Evolutionary conservation across 2,329 filamentous ascomycete genomes (phyloP), one percentile per base, ranked within the genome.

Genomic region (Botryotinia calthae): DNA sequence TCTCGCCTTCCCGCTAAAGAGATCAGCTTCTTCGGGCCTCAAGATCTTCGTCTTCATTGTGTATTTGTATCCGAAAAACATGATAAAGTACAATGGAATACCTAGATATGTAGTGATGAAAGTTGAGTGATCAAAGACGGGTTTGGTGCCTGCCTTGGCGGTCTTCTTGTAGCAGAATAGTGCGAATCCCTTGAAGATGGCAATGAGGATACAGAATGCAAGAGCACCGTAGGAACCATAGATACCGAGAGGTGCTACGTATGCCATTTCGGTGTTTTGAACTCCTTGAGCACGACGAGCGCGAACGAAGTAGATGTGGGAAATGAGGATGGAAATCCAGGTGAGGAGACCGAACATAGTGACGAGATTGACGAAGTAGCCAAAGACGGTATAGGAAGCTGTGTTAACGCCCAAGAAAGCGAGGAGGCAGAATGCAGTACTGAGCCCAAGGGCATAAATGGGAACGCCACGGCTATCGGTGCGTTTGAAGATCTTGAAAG

Each of bases 131-230:
- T 91, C 87, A 75, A 90, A 91, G 37, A 58, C 67, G 1, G 85
- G 86, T 72, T 84, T 87, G 25, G 84, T 84, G 70, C 85, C 88
- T 85, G 59, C 59, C 6, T 37, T 31, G 2, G 73, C 37, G 18
- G 73, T 74, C 28, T 28, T 68, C 31, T 74, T 74, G n/a, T 73
- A 74, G 42, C 72, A 73, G 82, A 96, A 96, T 73, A 91, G 90
- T 72, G 88, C 85, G 82, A 89, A 96, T 85, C 94, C 95, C 87
- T 96, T 97, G 80, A 93, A 96, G 65, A 97, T 79, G 1, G 91
- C 88, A 74, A 97, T 92, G 37, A 96, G 79, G 78, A 87, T 85
- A 82, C 92, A 94, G 82, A 94, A 90, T 79, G 85, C 84, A 1
- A 96, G 85, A 0, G 91, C 91, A 73, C 84, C 83, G 79, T 89